Evolutionary conservation across 345 rosid species (phyloP), one percentile per base, ranked within the genome.

Genomic region (Combretum micranthum): DNA sequence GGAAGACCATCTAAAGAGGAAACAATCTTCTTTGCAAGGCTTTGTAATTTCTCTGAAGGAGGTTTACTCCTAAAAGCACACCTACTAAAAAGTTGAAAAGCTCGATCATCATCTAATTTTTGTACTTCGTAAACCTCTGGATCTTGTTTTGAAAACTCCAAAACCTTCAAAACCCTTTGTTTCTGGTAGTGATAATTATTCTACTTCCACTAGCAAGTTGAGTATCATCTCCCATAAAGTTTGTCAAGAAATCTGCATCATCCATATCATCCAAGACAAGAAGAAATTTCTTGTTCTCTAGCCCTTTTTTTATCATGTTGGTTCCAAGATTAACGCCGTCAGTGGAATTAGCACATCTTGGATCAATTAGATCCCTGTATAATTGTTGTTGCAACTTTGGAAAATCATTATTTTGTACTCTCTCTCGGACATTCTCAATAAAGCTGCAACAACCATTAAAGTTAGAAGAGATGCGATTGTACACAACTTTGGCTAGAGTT

Each of bases 381-480:
- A 47, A 16, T 14, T 45, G 12, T 10, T 47, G 53, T 43, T 23
- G 25, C 20, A 15, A 52, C 53, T 16, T 12, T 12, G 19, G 32
- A 47, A n/a, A 15, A 2, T 42, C 26, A 0, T 25, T 4, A 21
- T 16, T 5, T 47, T 23, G 23, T 16, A 37, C 25, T 12, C 20
- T 45, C 12, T 58, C 53, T 25, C n/a, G 25, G n/a, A 47, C 53
- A 58, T 58, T 23, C 42, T 47, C 15, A 0, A 47, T 22, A 44
- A 59, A 59, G 22, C 53, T 59, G 20, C 44, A 47, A 18, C 15
- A 12, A 12, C 47, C 26, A n/a, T n/a, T n/a, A 18, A 59, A 59
- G 1, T 0, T 26, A 47, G 45, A 3, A 8, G 52, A 47, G 13
- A 59, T 9, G 10, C 26, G 50, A 44, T 59, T 47, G 62, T 12